Evolutionary conservation across 371 early-diverging fungal species (phyloP), one percentile per base, ranked within the genome.

Genomic region (Mortierella sp.): DNA sequence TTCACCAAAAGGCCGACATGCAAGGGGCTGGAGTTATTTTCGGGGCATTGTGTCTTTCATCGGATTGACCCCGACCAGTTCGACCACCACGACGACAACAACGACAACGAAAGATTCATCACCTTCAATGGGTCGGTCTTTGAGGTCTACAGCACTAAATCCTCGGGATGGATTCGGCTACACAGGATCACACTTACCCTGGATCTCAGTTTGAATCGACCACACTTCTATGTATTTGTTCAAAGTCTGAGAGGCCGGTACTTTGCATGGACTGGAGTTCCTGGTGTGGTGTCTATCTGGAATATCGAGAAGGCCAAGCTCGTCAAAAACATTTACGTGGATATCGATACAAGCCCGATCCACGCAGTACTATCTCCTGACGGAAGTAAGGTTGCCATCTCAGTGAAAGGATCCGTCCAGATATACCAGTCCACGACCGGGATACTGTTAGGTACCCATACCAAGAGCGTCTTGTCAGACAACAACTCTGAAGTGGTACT

Each of bases 161-260:
- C 29, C 55, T n/a, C 46, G 24, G 63, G 63, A 35, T 81, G 82
- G 82, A 63, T 4, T 6, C 43, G 1, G 16, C 8, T 81, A 1
- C 75, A 77, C 54, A 51, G 63, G 1, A 74, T 77, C 56, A 5
- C n/a, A 1, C n/a, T 81, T 43, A 44, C 54, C 38, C 24, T 11
- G 4, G 35, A 48, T 24, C 10, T 27, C 1, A 74, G 58, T 8
- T 14, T 58, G 4, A 7, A 21, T 16, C 49, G 49, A 0, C 51
- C 32, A 16, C 29, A 43, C 58, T 6, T 24, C 7, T 11, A 63
- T 46, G 46, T 11, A 24, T n/a, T 51, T n/a, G 12, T 68, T 1
- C 29, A 49, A 38, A 75, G 82, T 65, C 60, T 81, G 0, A 68
- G 77, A n/a, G 77, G 82, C 4, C 65, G 77, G 0, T 81, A 81